A percentile compares a stretch with the other conserved stretches of the same genome.
phyloP scores from a whole-genome alignment of 768 basidiomycete genomes.

The Sistotremastrum suecicum region DNA sequence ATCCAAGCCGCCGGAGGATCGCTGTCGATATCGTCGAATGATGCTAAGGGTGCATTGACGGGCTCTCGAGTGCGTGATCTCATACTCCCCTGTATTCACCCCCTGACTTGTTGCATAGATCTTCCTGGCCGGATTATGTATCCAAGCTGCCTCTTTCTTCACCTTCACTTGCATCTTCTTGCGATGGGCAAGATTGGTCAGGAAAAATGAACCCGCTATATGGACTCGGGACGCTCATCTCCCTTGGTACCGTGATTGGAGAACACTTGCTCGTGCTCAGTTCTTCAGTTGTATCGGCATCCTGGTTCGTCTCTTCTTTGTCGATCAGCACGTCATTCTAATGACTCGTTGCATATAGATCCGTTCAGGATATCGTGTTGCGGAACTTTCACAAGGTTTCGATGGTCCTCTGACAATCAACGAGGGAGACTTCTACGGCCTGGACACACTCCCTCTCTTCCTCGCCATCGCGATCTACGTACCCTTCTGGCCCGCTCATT shows the following conservation, averaged over 20 bases:
- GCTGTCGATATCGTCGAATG: neutral
- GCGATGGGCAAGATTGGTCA: conserved; percentile 8
- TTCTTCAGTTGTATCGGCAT: conserved; percentile 14
- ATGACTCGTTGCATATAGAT: conserved; percentile 6
- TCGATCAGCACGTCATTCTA: neutral
- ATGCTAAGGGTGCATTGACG: neutral
- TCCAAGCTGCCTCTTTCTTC: conserved; percentile 15
- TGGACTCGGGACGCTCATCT: neutral
- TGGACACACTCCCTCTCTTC: conserved; percentile 17
- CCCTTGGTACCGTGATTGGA: conserved; percentile 8
- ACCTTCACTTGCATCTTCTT: conserved; percentile 9
- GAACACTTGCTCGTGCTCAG: conserved; percentile 9
- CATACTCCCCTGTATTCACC: conserved; percentile 10
- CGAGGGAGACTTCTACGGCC: conserved; percentile 18
- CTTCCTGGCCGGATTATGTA: conserved; percentile 14
- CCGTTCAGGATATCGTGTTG: conserved; percentile 17
- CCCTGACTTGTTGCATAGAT: conserved; percentile 7
- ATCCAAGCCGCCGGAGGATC: conserved; percentile 11
- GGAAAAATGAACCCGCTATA: neutral
- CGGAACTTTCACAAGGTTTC: conserved; percentile 10
- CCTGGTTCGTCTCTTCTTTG: conserved; percentile 10
- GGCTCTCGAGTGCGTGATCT: neutral
- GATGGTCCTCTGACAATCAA: conserved; percentile 12
- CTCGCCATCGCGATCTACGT: conserved; percentile 13
- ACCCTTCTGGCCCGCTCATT: conserved; percentile 16